These are phyloP conservation scores for Saccharomyces pastorianus DNA, from an alignment of 1,139 yeast species.

Conservation along the genomic window DNA sequence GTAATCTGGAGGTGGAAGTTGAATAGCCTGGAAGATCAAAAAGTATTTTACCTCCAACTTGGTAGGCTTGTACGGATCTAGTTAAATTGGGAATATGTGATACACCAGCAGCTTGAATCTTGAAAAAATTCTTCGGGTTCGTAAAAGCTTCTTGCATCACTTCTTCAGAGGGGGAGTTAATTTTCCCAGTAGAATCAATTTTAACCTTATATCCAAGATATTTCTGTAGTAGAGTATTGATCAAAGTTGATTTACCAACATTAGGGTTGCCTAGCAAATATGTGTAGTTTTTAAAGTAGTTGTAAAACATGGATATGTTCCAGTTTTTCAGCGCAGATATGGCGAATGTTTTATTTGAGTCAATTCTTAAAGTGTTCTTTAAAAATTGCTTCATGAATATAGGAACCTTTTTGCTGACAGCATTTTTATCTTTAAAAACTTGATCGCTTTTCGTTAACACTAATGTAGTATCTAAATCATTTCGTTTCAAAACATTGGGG, in stretches of 20 bases:
- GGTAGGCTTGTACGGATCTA: slow-evolving; percentile 21
- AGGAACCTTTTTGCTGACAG: slow-evolving; percentile 16
- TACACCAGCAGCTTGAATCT: slow-evolving; percentile 24
- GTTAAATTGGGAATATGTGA: slow-evolving; percentile 31
- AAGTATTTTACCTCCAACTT: slow-evolving; percentile 19
- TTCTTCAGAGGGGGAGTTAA: neutral
- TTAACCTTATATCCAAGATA: slow-evolving; percentile 19
- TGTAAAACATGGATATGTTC: slow-evolving; percentile 38
- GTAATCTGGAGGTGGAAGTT: slow-evolving; percentile 7
- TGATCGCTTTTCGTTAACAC: slow-evolving; percentile 28
- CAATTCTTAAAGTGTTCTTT: slow-evolving; percentile 34
- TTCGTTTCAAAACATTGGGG: slow-evolving; percentile 31
- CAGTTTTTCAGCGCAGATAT: slow-evolving; percentile 47
- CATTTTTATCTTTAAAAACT: slow-evolving; percentile 14
- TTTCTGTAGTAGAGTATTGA: slow-evolving; percentile 39
- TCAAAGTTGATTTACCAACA: slow-evolving; percentile 66
- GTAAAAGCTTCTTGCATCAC: slow-evolving; percentile 1
- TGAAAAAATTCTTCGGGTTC: slow-evolving; percentile 5
- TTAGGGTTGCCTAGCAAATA: slow-evolving; percentile 68
- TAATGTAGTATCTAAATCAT: slow-evolving; percentile 12
- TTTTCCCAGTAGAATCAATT: slow-evolving; percentile 8
- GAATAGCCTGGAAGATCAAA: slow-evolving; percentile 30
- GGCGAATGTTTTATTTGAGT: slow-evolving; percentile 40
- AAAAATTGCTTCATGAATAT: slow-evolving; percentile 28
- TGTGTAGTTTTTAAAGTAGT: slow-evolving; percentile 36